phyloP scores from a whole-genome alignment of 2,329 filamentous ascomycete species.

The Cladophialophora psammophila region DNA sequence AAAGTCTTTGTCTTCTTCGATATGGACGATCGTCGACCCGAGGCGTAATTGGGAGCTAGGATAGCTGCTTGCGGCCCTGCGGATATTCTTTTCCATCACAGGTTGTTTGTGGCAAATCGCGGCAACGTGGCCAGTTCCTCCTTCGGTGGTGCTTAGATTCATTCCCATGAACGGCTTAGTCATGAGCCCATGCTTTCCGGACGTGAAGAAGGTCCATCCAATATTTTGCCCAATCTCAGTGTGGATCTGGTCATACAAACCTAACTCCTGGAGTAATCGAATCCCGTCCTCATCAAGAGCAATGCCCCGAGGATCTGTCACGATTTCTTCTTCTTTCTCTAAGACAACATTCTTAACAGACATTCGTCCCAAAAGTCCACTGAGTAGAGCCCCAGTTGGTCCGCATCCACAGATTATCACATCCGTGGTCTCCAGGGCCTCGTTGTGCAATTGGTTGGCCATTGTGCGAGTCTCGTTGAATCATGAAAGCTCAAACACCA shows the following conservation, averaged over 20 bases:
- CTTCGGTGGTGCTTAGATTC: slow-evolving; percentile 42
- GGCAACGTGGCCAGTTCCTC: slow-evolving; percentile 44
- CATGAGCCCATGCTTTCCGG: slow-evolving; percentile 38
- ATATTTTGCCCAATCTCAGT: slow-evolving; percentile 42
- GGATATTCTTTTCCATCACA: slow-evolving; percentile 41
- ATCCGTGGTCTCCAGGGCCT: slow-evolving; percentile 36
- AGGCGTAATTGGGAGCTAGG: slow-evolving; percentile 35
- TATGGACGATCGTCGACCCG: slow-evolving; percentile 32
- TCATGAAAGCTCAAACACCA: not conserved
- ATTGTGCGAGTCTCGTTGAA: not conserved
- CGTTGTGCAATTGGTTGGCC: not conserved
- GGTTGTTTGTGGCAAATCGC: slow-evolving; percentile 46
- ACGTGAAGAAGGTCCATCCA: slow-evolving; percentile 41
- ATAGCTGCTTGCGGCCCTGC: slow-evolving; percentile 19
- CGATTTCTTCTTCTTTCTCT: slow-evolving; percentile 44
- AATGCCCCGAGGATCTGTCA: slow-evolving; percentile 47
- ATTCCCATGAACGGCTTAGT: slow-evolving; percentile 41
- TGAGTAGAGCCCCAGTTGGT: slow-evolving; percentile 45
- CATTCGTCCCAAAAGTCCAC: slow-evolving; percentile 42
- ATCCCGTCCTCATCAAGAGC: slow-evolving; percentile 47
- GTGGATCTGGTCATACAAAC: slow-evolving; percentile 43
- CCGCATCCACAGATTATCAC: slow-evolving; percentile 48
- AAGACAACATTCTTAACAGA: slow-evolving; percentile 42
- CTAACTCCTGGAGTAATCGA: slow-evolving; percentile 43
- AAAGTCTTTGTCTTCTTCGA: slow-evolving; percentile 28